A percentile compares a stretch with the other conserved stretches of the same genome.
phyloP scores from a whole-genome alignment of 352 stramenopile genomes.

The Phytophthora agathidicida region DNA sequence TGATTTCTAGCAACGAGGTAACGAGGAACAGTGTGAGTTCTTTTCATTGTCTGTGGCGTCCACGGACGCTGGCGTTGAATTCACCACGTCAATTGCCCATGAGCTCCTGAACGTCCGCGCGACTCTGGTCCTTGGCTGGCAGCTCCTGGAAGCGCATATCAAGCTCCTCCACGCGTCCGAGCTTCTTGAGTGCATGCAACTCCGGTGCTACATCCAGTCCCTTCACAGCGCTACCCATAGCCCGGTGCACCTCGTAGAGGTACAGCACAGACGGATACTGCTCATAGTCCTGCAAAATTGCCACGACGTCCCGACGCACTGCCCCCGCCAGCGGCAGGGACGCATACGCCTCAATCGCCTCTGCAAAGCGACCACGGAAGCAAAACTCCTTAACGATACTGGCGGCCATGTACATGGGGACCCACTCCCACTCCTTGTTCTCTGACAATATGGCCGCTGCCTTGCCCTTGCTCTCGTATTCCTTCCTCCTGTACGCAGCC shows the following conservation, averaged over 20 bases:
- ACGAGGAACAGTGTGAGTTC: slow-evolving; percentile 15
- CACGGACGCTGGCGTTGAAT: no score
- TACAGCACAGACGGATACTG: slow-evolving; percentile 55
- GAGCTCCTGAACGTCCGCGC: slow-evolving; percentile 61
- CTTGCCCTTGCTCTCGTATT: slow-evolving; percentile 20
- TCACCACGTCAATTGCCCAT: slow-evolving; percentile 29
- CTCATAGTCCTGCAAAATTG: slow-evolving; percentile 55
- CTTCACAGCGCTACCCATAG: slow-evolving; percentile 20
- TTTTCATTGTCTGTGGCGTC: no score
- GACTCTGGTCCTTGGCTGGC: slow-evolving; percentile 45
- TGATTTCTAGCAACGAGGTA: slow-evolving; percentile 17
- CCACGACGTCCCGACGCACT: slow-evolving; percentile 37
- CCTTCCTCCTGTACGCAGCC: neutral
- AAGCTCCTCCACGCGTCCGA: slow-evolving; percentile 56
- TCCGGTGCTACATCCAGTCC: slow-evolving; percentile 53
- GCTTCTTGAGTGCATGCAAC: slow-evolving; percentile 50
- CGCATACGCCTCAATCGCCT: slow-evolving; percentile 60
- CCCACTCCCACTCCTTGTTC: slow-evolving; percentile 28
- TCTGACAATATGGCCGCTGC: slow-evolving; percentile 11
- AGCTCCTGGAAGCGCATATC: slow-evolving; percentile 53
- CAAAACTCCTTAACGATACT: slow-evolving; percentile 55
- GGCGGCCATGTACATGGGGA: slow-evolving; percentile 35
- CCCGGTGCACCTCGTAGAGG: slow-evolving; percentile 54
- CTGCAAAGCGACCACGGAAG: slow-evolving; percentile 57
- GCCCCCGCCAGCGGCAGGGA: slow-evolving; percentile 40